Conservation (phyloP, 306 rosid species). For the Gillenia trifoliata region DNA sequence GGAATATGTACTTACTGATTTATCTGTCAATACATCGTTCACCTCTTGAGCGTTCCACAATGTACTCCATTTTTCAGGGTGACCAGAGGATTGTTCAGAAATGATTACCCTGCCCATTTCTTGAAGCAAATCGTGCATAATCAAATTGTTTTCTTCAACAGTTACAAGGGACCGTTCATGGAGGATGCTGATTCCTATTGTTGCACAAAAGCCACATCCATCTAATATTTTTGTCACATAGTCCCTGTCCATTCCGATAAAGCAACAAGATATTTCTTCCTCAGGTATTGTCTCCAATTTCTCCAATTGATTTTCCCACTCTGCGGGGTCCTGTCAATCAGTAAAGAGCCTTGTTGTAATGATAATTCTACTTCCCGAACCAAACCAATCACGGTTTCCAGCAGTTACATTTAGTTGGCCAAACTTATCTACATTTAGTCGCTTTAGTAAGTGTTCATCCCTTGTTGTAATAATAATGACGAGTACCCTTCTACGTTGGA, state of each 20-base stretch:
- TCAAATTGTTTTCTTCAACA: neutral
- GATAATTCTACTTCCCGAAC: slow-evolving; percentile 19
- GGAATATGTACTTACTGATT: neutral
- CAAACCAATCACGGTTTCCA: slow-evolving; percentile 5
- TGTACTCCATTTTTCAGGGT: slow-evolving; percentile 3
- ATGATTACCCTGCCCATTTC: slow-evolving; percentile 43
- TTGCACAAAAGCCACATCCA: slow-evolving; percentile 31
- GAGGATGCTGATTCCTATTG: slow-evolving; percentile 23
- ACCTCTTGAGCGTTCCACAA: neutral
- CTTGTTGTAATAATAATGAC: slow-evolving; percentile 12
- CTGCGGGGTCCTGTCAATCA: slow-evolving; percentile 10
- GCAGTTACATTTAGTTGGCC: slow-evolving; percentile 3
- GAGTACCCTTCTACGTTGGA: slow-evolving; percentile 2
- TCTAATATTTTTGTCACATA: slow-evolving; percentile 24
- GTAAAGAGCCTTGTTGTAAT: slow-evolving; percentile 26
- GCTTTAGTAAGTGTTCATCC: too few species aligned
- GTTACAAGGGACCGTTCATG: slow-evolving; percentile 21
- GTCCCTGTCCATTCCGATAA: slow-evolving; percentile 18
- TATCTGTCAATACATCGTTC: neutral
- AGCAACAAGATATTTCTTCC: slow-evolving; percentile 25
- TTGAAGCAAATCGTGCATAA: slow-evolving; percentile 27
- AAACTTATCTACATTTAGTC: neutral
- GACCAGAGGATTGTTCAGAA: neutral
- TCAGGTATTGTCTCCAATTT: slow-evolving; percentile 25
- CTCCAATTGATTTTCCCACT: slow-evolving; percentile 25